Evolutionary conservation across 257 asterid species (phyloP), one percentile per base, ranked within the genome.

Genomic region (Avicennia marina): DNA sequence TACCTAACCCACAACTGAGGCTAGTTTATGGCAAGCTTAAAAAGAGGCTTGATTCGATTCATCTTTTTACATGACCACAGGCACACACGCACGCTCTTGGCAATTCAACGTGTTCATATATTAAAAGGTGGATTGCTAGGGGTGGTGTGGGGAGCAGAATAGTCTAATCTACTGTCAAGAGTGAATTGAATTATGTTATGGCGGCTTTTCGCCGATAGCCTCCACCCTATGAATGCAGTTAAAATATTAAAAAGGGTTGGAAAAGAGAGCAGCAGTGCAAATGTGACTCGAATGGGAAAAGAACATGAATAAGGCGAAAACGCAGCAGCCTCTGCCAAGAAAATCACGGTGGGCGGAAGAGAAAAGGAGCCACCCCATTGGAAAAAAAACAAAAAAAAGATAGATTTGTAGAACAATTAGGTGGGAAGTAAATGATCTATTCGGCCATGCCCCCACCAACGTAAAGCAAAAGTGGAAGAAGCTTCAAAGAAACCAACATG

Each of bases 1-100:
- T 25, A 53, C 68, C 73, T 67, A 67, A 52, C 42, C 59, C 47
- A 26, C 44, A 34, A 60, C n/a, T 52, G 36, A 33, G 71, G 31
- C 31, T 24, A n/a, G n/a, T n/a, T n/a, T n/a, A n/a, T n/a, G n/a
- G n/a, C n/a, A n/a, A 53, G 65, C 63, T 66, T 42, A 65, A 19
- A 19, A 7, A 6, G 15, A 27, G 22, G 27, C 27, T 27, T 18
- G 51, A 26, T 46, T 46, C 4, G 32, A 44, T 20, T 44, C 51
- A 44, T 1, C 1, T 15, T 7, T 24, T 1, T 9, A 16, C 25
- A 42, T 7, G 24, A 16, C 6, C 48, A 41, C 21, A 41, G 20
- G 16, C 20, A 41, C 8, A 10, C 4, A 5, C 9, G 34, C 34
- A 31, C 9, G 34, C n/a, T n/a, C n/a, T n/a, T n/a, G n/a, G n/a